A percentile compares a stretch with the other conserved stretches of the same genome.
These are phyloP conservation scores for Thymus quinquecostatus DNA, from an alignment of 257 asterid genomes.

Conservation along the genomic window DNA sequence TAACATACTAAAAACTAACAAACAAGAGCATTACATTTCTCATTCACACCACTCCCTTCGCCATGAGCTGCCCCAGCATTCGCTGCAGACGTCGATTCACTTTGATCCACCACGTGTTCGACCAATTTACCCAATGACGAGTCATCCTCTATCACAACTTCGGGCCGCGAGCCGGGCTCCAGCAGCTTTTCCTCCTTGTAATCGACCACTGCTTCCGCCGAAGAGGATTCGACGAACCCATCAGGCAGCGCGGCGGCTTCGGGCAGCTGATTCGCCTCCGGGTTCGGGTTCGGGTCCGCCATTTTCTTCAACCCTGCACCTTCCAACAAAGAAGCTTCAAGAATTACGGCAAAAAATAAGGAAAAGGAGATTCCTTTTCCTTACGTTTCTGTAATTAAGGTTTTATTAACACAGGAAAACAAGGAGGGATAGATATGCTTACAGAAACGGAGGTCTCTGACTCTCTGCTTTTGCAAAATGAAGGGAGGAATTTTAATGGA, in stretches of 20 bases:
- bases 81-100: constrained; percentile 27
- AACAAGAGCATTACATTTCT: constrained; percentile 35
- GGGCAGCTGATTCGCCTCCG: constrained; percentile 78
- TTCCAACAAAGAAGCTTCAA: constrained; percentile 22
- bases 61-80: constrained; percentile 34
- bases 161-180: constrained; percentile 52
- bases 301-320: constrained; percentile 49
- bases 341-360: neutral
- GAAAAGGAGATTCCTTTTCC: too few species aligned
- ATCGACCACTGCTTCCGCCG: constrained; percentile 48
- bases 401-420: neutral
- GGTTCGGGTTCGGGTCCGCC: constrained; percentile 54
- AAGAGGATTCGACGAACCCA: constrained; percentile 83
- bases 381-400: constrained; percentile 1
- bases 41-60: constrained; percentile 29
- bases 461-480: constrained; percentile 26
- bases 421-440: constrained; percentile 16
- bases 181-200: constrained; percentile 74
- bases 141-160: constrained; percentile 48
- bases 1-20: constrained; percentile 19
- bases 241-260: constrained; percentile 90
- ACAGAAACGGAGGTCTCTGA: constrained; percentile 27
- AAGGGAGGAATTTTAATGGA: constrained; percentile 24
- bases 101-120: constrained; percentile 37
- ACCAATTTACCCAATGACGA: constrained; percentile 25